Conservation (phyloP, 1,284 basidiomycete species). For the Agroathelia rolfsii region DNA sequence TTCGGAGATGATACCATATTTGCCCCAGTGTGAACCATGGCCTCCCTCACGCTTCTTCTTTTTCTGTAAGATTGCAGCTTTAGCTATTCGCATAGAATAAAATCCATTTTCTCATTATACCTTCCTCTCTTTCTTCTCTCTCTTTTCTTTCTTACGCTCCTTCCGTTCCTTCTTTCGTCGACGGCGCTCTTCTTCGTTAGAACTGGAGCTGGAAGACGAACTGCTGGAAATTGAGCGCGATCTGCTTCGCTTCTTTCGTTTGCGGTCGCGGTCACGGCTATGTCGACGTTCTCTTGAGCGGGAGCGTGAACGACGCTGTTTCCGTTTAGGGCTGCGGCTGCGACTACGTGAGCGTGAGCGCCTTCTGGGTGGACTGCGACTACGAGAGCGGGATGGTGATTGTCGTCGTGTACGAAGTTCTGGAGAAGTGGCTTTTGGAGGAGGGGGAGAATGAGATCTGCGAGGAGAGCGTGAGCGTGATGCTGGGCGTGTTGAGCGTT, state of each 20-base stretch:
- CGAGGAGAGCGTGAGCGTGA: constrained; percentile 13
- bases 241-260: neutral
- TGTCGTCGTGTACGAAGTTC: constrained; percentile 11
- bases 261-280: neutral
- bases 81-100: constrained; percentile 3
- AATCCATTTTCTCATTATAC: constrained; percentile 35
- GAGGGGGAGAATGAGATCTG: constrained; percentile 15
- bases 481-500: constrained; percentile 13
- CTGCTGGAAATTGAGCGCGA: no score
- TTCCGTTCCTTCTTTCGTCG: constrained; percentile 37
- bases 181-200: constrained; percentile 34
- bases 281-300: constrained; percentile 14
- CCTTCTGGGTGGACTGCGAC: neutral
- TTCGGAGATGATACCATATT: constrained; percentile 78
- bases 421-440: no score
- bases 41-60: constrained; percentile 45
- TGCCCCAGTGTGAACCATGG: constrained; percentile 65
- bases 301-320: constrained; percentile 18
- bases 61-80: constrained; percentile 30
- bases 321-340: no score
- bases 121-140: constrained; percentile 62
- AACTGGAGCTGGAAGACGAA: no score
- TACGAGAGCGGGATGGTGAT: constrained; percentile 14
- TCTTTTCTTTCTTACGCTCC: constrained; percentile 50
- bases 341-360: constrained; percentile 15